These are phyloP conservation scores for Epicoccum sorghinum DNA, from an alignment of 2,329 filamentous ascomycete genomes.

Conservation along the genomic window DNA sequence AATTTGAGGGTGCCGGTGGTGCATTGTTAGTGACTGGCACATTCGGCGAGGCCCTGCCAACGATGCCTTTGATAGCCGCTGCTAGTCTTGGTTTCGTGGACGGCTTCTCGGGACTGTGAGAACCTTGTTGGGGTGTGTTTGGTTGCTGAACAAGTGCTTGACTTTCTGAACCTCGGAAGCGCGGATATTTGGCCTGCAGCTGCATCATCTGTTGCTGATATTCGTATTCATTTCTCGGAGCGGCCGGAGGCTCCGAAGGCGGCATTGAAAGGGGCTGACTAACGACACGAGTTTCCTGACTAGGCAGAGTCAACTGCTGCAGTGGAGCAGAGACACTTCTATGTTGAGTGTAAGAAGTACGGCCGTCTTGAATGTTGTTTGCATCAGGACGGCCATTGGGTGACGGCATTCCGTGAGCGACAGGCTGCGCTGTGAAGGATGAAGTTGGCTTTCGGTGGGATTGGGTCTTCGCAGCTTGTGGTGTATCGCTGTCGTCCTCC, in stretches of 20 bases:
- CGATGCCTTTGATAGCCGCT: constrained; percentile 55
- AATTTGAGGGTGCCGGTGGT: background rate
- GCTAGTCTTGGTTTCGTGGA: constrained; percentile 35
- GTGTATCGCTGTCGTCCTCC: background rate
- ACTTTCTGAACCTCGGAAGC: constrained; percentile 50
- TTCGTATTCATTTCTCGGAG: constrained; percentile 37
- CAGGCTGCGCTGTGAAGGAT: background rate
- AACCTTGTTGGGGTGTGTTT: constrained; percentile 25
- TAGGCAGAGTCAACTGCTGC: constrained; percentile 15
- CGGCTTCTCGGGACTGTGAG: constrained; percentile 31
- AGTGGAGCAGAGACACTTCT: constrained; percentile 18
- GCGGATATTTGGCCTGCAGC: constrained; percentile 45
- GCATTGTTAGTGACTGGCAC: constrained; percentile 13
- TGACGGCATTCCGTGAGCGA: background rate
- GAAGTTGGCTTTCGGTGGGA: constrained; percentile 1
- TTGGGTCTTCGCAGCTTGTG: background rate
- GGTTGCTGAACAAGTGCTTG: constrained; percentile 47
- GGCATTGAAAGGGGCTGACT: constrained; percentile 12
- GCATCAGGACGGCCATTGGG: background rate
- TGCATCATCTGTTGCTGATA: constrained; percentile 41
- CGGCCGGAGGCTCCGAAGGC: constrained; percentile 16
- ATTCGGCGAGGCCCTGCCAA: constrained; percentile 28
- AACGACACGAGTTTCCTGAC: constrained; percentile 23
- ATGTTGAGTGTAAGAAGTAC: background rate
- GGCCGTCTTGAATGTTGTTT: constrained; percentile 17